Evolutionary conservation across 768 basidiomycete genomes (phyloP).

Genomic region (Cystobasidium tubakii): DNA sequence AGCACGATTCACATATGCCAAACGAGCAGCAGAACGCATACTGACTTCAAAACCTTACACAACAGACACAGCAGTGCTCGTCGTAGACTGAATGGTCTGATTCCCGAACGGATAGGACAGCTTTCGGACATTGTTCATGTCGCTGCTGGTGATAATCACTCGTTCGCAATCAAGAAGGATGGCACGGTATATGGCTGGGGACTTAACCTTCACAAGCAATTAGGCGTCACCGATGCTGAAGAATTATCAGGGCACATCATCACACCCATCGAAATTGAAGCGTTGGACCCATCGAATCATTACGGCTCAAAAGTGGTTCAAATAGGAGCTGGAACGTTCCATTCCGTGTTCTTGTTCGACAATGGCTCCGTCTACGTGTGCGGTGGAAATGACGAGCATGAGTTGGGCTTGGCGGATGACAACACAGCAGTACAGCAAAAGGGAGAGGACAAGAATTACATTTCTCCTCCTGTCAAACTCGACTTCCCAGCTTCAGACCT

Average conservation of each 20-base stretch:
- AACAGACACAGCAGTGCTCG: conserved; percentile 49
- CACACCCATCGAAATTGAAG: conserved; percentile 55
- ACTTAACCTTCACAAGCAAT: conserved; percentile 74
- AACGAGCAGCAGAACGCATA: background rate
- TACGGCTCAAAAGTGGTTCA: conserved; percentile 54
- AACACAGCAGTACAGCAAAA: conserved; percentile 16
- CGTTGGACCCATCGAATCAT: conserved; percentile 48
- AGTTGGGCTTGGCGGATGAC: conserved; percentile 59
- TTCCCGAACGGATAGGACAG: conserved; percentile 69
- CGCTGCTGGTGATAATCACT: conserved; percentile 77
- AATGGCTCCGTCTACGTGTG: conserved; percentile 78
- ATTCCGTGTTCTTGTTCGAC: conserved; percentile 79
- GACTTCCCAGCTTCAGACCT: conserved; percentile 25
- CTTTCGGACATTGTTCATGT: conserved; percentile 68
- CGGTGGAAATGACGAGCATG: conserved; percentile 75
- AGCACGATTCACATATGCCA: no score
- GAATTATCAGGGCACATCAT: conserved; percentile 50
- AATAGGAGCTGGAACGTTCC: conserved; percentile 63
- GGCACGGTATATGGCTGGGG: conserved; percentile 93
- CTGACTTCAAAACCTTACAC: background rate
- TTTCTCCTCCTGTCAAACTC: conserved; percentile 15
- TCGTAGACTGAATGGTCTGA: conserved; percentile 79
- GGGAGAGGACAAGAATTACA: conserved; percentile 15
- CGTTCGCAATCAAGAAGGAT: conserved; percentile 77
- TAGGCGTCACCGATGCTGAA: conserved; percentile 54